Evolutionary conservation across 257 asterid genomes (phyloP), one percentile per base, ranked within the genome.

Genomic region (Lycium barbarum): DNA sequence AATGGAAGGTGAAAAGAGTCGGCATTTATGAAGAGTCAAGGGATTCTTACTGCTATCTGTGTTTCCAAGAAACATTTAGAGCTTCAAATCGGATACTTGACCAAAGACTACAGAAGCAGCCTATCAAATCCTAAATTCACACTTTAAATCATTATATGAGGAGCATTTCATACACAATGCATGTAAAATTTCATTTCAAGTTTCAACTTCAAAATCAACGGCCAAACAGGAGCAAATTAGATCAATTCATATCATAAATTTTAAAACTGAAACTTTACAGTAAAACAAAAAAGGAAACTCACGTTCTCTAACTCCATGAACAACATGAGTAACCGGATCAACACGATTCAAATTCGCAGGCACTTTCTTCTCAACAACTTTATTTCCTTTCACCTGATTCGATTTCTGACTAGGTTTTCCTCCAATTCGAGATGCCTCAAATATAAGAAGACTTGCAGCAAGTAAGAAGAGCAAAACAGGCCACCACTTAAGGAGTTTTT

Each of bases 301-400:
- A 95, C 99, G 93, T 84, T 95, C 90, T 89, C 97, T 91, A 70
- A 93, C 93, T 83, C 99, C 99, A 66, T 89, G 89, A 63, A 92
- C 87, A 53, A 90, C 91, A 81, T 90, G 91, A 58, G 97, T 93
- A 22, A 83, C 84, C 53, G 95, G 98, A 90, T 95, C 98, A 18
- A 92, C 89, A 76, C 88, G 93, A 89, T 93, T 89, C 90, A 96
- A 90, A 80, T 95, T 95, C 79, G 88, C 92, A 54, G 80, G 90
- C 49, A 86, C 86, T 78, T 88, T 90, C 58, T 78, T 40, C 51
- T 62, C 86, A 79, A 85, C 84, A 61, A 73, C 68, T 76, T 89
- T 84, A 71, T 73, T 89, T 87, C 80, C 85, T 81, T 80, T 40
- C 61, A 51, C 84, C 13, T n/a, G 72, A 51, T 82, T 90, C 85